These are phyloP conservation scores for Zizania latifolia DNA, from an alignment of 176 grass and related monocot genomes.

Conservation along the genomic window DNA sequence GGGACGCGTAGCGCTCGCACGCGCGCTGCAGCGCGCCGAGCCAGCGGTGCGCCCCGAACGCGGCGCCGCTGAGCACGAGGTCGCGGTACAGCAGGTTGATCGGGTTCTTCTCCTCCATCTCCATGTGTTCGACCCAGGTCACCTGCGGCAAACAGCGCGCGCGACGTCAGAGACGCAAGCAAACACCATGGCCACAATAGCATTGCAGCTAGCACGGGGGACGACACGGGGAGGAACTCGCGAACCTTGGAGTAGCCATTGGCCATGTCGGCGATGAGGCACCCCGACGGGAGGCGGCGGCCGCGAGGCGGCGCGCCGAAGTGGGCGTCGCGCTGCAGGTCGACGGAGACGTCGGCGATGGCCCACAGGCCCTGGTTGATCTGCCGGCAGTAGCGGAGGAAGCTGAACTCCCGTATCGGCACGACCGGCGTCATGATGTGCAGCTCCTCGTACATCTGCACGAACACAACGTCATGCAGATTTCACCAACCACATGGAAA, in stretches of 20 bases:
- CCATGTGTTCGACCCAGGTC: slow-evolving; percentile 90
- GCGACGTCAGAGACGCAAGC: neutral
- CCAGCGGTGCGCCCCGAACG: slow-evolving; percentile 84
- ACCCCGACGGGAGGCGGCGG: slow-evolving; percentile 74
- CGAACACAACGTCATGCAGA: neutral
- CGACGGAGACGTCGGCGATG: slow-evolving; percentile 72
- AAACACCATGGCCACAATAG: neutral
- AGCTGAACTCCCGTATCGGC: slow-evolving; percentile 68
- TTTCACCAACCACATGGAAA: neutral
- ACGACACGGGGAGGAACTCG: neutral
- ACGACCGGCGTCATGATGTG: slow-evolving; percentile 71
- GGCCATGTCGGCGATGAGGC: slow-evolving; percentile 76
- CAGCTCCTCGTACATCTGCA: slow-evolving; percentile 89
- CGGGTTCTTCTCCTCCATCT: slow-evolving; percentile 60
- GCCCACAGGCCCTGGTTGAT: slow-evolving; percentile 86
- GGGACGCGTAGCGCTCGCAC: slow-evolving; percentile 63
- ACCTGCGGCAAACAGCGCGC: slow-evolving; percentile 35
- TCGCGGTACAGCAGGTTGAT: slow-evolving; percentile 58
- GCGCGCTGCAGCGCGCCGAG: slow-evolving; percentile 66
- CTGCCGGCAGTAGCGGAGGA: slow-evolving; percentile 94
- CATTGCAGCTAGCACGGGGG: neutral
- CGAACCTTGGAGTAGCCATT: slow-evolving; percentile 79
- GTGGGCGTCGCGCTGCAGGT: slow-evolving; percentile 49
- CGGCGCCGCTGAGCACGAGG: slow-evolving; percentile 65
- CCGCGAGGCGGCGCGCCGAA: slow-evolving; percentile 37